These are phyloP conservation scores for Cinnamomum chago DNA, from an alignment of 164 flowering plant species.

Conservation along the genomic window DNA sequence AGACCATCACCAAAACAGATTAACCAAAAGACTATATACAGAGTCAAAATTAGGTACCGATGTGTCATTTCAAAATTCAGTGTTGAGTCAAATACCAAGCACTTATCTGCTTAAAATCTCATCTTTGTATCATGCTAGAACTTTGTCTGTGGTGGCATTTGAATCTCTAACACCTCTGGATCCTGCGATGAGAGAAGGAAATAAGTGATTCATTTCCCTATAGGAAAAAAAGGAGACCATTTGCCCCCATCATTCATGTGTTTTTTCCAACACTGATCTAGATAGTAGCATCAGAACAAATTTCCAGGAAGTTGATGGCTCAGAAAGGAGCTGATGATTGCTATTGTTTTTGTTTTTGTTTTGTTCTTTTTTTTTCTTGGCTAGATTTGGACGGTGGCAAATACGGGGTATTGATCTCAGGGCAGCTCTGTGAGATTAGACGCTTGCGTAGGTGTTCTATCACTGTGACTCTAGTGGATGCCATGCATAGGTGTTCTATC, in stretches of 20 bases:
- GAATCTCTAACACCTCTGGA: conserved; percentile 1
- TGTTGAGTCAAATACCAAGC: neutral
- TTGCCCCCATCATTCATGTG: too few relatives aligned
- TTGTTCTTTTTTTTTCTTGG: neutral
- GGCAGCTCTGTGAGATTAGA: too few relatives aligned
- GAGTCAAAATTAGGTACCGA: neutral
- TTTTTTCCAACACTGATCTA: too few relatives aligned
- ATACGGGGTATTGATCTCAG: too few relatives aligned
- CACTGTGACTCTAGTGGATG: too few relatives aligned
- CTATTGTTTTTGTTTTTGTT: neutral
- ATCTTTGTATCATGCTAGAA: neutral
- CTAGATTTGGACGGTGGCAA: neutral
- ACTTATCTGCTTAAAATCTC: neutral
- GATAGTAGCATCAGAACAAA: too few relatives aligned
- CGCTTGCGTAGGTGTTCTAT: too few relatives aligned
- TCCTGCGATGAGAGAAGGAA: neutral
- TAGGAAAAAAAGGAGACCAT: too few relatives aligned
- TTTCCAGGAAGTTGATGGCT: too few relatives aligned
- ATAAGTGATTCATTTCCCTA: neutral
- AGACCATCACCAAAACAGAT: too few relatives aligned
- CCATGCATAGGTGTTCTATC: too few relatives aligned
- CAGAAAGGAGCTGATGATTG: neutral
- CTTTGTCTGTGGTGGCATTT: neutral
- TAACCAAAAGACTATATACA: neutral
- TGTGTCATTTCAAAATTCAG: neutral